Percentiles rank a stretch among this genome's conserved stretches.
Conservation (phyloP, 2,329 filamentous ascomycete genomes). For the Hypomyces rosellus region DNA sequence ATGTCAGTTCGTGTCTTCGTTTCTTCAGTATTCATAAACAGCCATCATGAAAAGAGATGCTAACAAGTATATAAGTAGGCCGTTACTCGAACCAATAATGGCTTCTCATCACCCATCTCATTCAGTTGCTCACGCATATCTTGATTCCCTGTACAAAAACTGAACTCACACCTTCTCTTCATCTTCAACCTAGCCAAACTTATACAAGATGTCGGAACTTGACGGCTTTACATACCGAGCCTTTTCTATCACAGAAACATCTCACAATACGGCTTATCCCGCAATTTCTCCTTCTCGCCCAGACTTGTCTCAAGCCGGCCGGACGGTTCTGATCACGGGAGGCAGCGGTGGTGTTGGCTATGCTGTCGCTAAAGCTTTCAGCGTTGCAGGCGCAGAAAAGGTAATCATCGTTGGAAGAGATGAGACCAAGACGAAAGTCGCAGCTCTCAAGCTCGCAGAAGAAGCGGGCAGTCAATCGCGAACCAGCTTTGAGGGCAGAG, state of each 20-base stretch:
- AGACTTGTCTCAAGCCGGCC: conserved; percentile 32
- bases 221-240: not conserved
- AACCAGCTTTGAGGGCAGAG: conserved; percentile 6
- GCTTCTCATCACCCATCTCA: too few species aligned
- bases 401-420: conserved; percentile 35
- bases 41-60: too few species aligned
- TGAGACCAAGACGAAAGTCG: not conserved
- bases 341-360: conserved; percentile 58
- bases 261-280: conserved; percentile 29
- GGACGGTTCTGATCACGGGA: conserved; percentile 58
- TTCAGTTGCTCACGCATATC: too few species aligned
- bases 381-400: conserved; percentile 28
- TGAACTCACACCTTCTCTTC: too few species aligned
- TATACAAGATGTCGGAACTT: conserved; percentile 1
- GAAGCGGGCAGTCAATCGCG: not conserved
- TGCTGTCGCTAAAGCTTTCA: conserved; percentile 53
- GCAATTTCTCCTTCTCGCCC: conserved; percentile 30
- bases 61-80: too few species aligned
- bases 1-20: too few species aligned
- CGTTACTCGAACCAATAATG: too few species aligned
- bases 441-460: not conserved
- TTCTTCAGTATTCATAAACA: too few species aligned
- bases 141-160: too few species aligned
- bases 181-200: not conserved
- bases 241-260: not conserved